Percentiles rank a stretch among this genome's conserved stretches.
phyloP scores from a whole-genome alignment of 257 asterid genomes.

The Solanum lycopersicoides region DNA sequence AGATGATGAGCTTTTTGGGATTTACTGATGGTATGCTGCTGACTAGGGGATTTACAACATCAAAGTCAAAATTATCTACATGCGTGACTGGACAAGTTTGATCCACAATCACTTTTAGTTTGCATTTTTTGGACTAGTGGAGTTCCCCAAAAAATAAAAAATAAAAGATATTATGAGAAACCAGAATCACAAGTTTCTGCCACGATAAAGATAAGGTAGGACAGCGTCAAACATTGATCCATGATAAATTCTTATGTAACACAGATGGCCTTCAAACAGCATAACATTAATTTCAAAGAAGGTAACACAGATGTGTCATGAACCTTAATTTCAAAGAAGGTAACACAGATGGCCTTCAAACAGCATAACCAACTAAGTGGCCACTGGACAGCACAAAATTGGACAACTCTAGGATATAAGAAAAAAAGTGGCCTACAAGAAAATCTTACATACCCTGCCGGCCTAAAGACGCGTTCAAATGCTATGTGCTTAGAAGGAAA shows the following conservation, averaged over 20 bases:
- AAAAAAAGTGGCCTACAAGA: background rate
- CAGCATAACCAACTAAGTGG: background rate
- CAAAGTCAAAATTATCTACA: background rate
- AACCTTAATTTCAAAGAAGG: background rate
- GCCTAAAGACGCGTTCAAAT: background rate
- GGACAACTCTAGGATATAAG: background rate
- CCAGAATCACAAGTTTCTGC: background rate
- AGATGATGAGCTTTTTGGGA: background rate
- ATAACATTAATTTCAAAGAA: background rate
- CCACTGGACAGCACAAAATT: background rate
- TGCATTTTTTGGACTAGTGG: background rate
- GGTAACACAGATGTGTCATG: background rate
- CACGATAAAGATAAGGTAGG: background rate
- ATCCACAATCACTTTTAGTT: background rate
- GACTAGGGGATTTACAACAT: background rate
- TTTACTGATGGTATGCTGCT: background rate
- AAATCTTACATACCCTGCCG: background rate
- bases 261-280: background rate
- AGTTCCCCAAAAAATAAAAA: background rate
- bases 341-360: background rate
- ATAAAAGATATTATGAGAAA: background rate
- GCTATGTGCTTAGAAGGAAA: background rate
- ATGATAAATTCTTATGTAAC: background rate
- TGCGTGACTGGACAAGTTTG: background rate
- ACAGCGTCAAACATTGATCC: background rate